phyloP scores from a whole-genome alignment of 75 land plant species.

The Picea glauca region DNA sequence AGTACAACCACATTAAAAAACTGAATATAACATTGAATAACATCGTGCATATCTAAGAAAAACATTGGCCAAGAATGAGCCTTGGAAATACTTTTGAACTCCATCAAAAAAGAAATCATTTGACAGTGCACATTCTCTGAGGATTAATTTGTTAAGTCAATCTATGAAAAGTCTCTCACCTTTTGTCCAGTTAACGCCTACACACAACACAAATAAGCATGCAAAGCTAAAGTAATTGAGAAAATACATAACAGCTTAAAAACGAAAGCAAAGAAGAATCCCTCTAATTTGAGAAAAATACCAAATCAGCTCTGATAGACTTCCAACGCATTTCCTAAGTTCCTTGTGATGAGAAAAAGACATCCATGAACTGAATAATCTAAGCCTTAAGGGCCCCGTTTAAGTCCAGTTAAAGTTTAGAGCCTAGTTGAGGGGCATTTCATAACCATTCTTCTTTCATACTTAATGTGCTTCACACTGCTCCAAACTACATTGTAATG shows the following conservation, averaged over 20 bases:
- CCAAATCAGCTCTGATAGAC: not conserved
- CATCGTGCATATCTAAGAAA: not conserved
- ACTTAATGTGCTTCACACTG: not conserved
- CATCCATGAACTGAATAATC: not conserved
- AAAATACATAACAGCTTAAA: not conserved
- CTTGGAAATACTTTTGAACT: not conserved
- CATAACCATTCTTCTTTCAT: not conserved
- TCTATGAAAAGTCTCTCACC: not conserved
- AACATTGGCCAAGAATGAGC: not conserved
- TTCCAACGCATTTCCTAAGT: not conserved
- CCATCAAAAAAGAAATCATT: not conserved
- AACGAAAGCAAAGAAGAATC: not conserved
- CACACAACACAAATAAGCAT: not conserved
- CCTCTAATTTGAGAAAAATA: not conserved
- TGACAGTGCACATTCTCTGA: not conserved
- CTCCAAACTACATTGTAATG: constrained; percentile 1
- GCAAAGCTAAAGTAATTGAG: not conserved
- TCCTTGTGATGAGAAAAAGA: not conserved
- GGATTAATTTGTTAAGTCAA: not conserved
- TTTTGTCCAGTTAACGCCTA: not conserved
- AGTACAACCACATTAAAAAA: not conserved
- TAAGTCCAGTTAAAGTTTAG: not conserved
- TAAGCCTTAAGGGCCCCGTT: not conserved
- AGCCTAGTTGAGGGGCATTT: not conserved
- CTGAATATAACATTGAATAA: not conserved